These are phyloP conservation scores for Daldinia sp. DNA, from an alignment of 2,329 filamentous ascomycete species.

Conservation along the genomic window DNA sequence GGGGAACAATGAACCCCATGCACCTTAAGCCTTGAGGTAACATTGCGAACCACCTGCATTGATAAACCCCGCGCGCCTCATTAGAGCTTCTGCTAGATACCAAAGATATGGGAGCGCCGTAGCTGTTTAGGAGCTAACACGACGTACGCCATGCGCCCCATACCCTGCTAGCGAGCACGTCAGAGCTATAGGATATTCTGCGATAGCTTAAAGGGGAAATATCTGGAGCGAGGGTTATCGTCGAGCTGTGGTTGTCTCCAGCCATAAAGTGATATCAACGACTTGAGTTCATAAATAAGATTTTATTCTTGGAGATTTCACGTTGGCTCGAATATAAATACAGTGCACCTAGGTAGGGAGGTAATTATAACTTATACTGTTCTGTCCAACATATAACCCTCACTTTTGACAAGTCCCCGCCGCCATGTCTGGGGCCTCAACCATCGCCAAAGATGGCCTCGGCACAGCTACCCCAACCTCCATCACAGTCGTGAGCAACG, in stretches of 20 bases:
- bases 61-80: slow-evolving; percentile 21
- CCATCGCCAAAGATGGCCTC: slow-evolving; percentile 7
- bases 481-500: slow-evolving; percentile 5
- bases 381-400: neutral
- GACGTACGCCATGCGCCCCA: neutral
- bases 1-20: slow-evolving; percentile 8
- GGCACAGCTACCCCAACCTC: neutral
- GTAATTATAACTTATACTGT: neutral
- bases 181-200: slow-evolving; percentile 3
- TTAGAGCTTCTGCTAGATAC: neutral
- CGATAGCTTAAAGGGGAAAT: neutral
- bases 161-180: slow-evolving; percentile 7
- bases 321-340: no score
- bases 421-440: slow-evolving; percentile 12
- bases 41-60: neutral
- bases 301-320: no score
- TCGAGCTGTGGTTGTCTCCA: neutral
- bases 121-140: neutral
- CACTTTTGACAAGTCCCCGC: neutral
- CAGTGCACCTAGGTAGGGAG: no score
- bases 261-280: neutral
- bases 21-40: slow-evolving; percentile 11
- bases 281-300: neutral
- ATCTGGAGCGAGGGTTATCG: neutral
- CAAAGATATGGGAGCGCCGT: neutral